Percentiles rank a stretch among this genome's conserved stretches.
Conservation (phyloP, 2,329 filamentous ascomycete species). For the Apiospora saccharicola region DNA sequence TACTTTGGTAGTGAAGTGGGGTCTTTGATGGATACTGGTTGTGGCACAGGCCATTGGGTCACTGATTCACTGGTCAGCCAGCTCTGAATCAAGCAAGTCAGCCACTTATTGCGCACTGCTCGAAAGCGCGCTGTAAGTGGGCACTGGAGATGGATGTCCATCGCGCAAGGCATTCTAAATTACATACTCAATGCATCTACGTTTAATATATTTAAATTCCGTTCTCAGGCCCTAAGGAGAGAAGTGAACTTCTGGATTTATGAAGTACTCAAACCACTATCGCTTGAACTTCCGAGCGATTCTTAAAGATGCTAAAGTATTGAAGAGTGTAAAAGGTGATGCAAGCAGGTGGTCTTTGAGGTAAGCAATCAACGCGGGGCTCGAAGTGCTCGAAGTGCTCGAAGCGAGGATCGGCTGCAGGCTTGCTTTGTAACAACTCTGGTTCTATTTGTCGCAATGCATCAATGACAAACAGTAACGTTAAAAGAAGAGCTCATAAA, state of each 20-base stretch:
- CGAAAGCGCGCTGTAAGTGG: not conserved
- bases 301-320: not conserved
- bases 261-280: not conserved
- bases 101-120: conserved; percentile 3
- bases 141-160: not conserved
- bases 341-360: not conserved
- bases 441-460: not conserved
- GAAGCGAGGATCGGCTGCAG: not conserved
- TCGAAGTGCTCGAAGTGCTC: not conserved
- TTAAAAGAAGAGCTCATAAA: not conserved
- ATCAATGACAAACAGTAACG: not conserved
- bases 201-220: not conserved
- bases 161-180: not conserved
- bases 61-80: conserved; percentile 15
- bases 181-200: not conserved
- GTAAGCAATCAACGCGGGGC: conserved; percentile 8
- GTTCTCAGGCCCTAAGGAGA: not conserved
- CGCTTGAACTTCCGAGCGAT: not conserved
- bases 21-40: not conserved
- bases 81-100: conserved; percentile 14
- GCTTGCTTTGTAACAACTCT: not conserved
- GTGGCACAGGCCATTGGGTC: conserved; percentile 13
- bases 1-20: conserved; percentile 13
- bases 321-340: not conserved
- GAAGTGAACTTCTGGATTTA: not conserved